These are phyloP conservation scores for Fusarium euwallaceae DNA, from an alignment of 2,329 filamentous ascomycete genomes.

Conservation along the genomic window DNA sequence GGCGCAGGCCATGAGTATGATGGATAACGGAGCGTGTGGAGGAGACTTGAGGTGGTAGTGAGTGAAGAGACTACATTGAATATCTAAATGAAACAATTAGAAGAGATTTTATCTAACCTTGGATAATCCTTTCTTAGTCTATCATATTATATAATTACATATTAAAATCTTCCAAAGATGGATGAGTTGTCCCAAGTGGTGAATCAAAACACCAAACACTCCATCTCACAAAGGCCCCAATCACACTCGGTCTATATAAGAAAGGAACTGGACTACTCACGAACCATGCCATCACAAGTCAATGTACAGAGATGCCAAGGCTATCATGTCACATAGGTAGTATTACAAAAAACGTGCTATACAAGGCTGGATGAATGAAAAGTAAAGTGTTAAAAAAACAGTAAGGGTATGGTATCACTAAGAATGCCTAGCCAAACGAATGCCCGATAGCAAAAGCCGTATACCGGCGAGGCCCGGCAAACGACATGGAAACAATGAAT, in stretches of 20 bases:
- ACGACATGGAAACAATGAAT: conserved; percentile 27
- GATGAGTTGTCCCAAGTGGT: not conserved
- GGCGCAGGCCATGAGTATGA: conserved; percentile 4
- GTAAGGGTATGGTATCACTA: conserved; percentile 53
- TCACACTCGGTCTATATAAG: not conserved
- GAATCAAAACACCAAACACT: too few relatives aligned
- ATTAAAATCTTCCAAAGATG: not conserved
- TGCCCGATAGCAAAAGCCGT: conserved; percentile 38
- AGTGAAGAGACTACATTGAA: not conserved
- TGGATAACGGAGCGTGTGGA: not conserved
- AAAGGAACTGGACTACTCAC: not conserved
- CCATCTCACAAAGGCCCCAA: too few relatives aligned
- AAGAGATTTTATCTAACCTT: not conserved
- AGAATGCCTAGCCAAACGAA: conserved; percentile 49
- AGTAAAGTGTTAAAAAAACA: conserved; percentile 35
- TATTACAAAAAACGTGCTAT: conserved; percentile 41
- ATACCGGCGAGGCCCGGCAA: conserved; percentile 33
- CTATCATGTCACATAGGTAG: conserved; percentile 28
- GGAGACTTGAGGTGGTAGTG: conserved; percentile 4
- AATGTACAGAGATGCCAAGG: conserved; percentile 6
- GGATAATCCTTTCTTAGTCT: too few relatives aligned
- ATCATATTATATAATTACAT: not conserved
- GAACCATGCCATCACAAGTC: not conserved
- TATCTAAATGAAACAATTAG: not conserved
- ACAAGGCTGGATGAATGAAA: conserved; percentile 25